A percentile compares a stretch with the other conserved stretches of the same genome.
Conservation (phyloP, 148 eudicot genomes). For the Cornus controversa region DNA sequence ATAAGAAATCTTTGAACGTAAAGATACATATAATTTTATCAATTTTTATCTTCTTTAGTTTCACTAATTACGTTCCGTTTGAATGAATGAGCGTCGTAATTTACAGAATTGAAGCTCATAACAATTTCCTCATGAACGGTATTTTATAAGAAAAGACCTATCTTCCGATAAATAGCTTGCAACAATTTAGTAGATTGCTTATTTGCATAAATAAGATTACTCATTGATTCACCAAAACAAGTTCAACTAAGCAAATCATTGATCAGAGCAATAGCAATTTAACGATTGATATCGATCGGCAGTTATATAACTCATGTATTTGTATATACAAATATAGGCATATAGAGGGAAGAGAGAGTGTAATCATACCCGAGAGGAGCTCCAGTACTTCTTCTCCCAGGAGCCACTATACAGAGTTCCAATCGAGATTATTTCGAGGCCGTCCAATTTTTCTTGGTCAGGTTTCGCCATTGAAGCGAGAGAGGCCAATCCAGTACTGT, state of each 20-base stretch:
- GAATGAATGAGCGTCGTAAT: no score
- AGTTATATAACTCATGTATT: neutral
- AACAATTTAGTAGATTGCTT: neutral
- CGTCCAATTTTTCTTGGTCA: constrained; percentile 51
- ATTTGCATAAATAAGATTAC: no score
- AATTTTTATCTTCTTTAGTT: no score
- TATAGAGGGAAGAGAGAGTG: neutral
- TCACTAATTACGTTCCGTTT: no score
- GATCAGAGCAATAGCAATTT: neutral
- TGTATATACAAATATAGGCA: neutral
- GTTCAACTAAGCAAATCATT: neutral
- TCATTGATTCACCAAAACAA: neutral
- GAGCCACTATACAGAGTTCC: constrained; percentile 65
- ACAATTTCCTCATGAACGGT: no score
- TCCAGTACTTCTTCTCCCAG: constrained; percentile 99
- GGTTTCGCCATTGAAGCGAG: constrained; percentile 46
- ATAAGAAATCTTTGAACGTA: neutral
- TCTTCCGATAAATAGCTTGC: no score
- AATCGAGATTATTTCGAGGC: constrained; percentile 72
- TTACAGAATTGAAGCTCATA: no score
- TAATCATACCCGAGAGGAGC: constrained; percentile 89
- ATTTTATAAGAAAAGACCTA: no score
- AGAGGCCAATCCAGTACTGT: neutral
- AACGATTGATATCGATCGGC: neutral
- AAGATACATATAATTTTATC: neutral